Evolutionary conservation across 2,329 filamentous ascomycete species (phyloP), one percentile per base, ranked within the genome.

Genomic region (Corinectria fuckeliana): DNA sequence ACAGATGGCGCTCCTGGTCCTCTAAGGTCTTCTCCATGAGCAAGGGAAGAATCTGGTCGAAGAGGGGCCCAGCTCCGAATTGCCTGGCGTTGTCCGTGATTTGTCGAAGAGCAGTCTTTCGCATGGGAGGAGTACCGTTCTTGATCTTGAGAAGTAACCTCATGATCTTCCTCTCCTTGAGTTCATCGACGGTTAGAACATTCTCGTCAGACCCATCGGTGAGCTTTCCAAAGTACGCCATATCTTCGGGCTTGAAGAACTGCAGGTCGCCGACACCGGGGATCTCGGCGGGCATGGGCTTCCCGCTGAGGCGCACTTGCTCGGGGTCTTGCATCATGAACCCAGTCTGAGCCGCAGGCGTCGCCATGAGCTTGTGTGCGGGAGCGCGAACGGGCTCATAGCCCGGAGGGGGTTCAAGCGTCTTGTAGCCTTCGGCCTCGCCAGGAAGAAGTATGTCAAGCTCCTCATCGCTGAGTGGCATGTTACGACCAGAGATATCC

Each of bases 81-180:
- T 94, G 92, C 56, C 94, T 90, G 28, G 95, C 95, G 75, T 99
- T 99, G 76, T 99, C 95, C 16, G 95, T 99, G 62, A 99, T 88
- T 76, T 99, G 95, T 78, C 95, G 91, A 70, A 99, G 85, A 21
- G 95, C 95, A 32, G 95, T 99, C 84, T 99, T 99, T 78, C 95
- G 86, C 95, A 98, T 98, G 0, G 95, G 94, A 23, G 95, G 95
- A 38, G 95, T 98, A 71, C 95, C 95, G 75, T 99, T 99, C 85
- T 99, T 99, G 82, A 99, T 94, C 80, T 99, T 99, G 56, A 99
- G 84, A 44, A 99, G 82, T 55, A 99, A 80, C 67, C 95, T 86
- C 95, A 99, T 98, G 73, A 99, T 99, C 80, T 99, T 99, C 62
- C 95, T 87, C 78, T 99, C 94, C 78, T 99, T 98, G 51, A 99